phyloP scores from a whole-genome alignment of 805 yeast genomes.

The Saccharomycopsis lassenensis region DNA sequence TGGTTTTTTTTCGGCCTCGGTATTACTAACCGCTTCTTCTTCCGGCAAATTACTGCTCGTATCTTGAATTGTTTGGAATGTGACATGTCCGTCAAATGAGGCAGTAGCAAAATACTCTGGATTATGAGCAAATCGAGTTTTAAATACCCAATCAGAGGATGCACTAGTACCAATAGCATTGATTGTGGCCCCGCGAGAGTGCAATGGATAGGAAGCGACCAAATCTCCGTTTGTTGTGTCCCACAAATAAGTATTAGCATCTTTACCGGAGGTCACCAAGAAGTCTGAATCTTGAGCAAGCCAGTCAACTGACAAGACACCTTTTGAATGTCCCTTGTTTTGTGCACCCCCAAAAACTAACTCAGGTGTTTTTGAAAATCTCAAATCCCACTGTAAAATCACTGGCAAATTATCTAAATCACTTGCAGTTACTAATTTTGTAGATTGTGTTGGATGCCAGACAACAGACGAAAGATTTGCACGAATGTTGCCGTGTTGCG shows the following conservation, averaged over 20 bases:
- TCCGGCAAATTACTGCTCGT: conserved; percentile 35
- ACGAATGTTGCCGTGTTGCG: conserved; percentile 33
- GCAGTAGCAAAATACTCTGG: conserved; percentile 89
- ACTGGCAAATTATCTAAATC: conserved; percentile 72
- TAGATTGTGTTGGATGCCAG: conserved; percentile 91
- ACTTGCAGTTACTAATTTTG: conserved; percentile 80
- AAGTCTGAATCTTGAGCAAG: conserved; percentile 70
- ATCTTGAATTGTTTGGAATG: conserved; percentile 82
- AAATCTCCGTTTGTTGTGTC: conserved; percentile 66
- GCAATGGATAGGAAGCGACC: conserved; percentile 70
- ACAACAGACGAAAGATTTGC: conserved; percentile 72
- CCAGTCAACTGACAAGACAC: conserved; percentile 90
- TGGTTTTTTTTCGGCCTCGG: conserved; percentile 3
- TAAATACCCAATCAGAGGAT: conserved; percentile 88
- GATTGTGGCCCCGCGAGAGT: conserved; percentile 12
- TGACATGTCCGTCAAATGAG: conserved; percentile 74
- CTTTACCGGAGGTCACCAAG: conserved; percentile 85
- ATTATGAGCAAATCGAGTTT: conserved; percentile 69
- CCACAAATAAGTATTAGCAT: conserved; percentile 82
- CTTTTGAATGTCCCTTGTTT: conserved; percentile 73
- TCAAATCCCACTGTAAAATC: conserved; percentile 84
- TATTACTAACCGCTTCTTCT: conserved; percentile 19
- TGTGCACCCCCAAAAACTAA: conserved; percentile 16
- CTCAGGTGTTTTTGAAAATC: conserved; percentile 90
- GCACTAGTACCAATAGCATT: conserved; percentile 26